A percentile compares a stretch with the other conserved stretches of the same genome.
Conservation (phyloP, 208 protist genomes). For the Leishmania martiniquensis region DNA sequence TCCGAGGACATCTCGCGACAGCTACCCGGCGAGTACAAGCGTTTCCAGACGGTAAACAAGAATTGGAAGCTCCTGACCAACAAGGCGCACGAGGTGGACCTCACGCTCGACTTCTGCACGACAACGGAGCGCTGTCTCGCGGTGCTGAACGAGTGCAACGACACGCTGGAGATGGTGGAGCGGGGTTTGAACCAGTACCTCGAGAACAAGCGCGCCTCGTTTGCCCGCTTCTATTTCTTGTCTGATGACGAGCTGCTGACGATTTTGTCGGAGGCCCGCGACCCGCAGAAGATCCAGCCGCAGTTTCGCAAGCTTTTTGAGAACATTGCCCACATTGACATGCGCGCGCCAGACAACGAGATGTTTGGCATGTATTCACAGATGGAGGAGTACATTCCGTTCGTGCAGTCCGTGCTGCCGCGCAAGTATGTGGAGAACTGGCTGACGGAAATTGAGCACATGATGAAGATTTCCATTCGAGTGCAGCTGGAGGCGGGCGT, state of each 20-base stretch:
- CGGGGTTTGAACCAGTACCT: constrained; percentile 97
- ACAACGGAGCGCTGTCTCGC: constrained; percentile 81
- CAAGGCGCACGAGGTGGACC: constrained; percentile 80
- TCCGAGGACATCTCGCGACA: constrained; percentile 97
- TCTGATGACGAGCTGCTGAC: constrained; percentile 94
- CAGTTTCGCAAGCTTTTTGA: constrained; percentile 97
- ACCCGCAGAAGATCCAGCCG: constrained; percentile 95
- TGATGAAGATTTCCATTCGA: constrained; percentile 95
- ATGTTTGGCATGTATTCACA: constrained; percentile 96
- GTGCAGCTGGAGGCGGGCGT: constrained; percentile 86
- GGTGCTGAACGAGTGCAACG: constrained; percentile 93
- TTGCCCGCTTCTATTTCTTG: constrained; percentile 95
- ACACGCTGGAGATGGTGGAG: constrained; percentile 96
- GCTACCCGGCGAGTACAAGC: constrained; percentile 93
- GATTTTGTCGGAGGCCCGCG: constrained; percentile 95
- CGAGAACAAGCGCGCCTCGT: constrained; percentile 95
- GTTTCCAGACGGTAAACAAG: constrained; percentile 94
- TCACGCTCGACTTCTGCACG: constrained; percentile 86
- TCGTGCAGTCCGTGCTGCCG: constrained; percentile 92
- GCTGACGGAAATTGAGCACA: constrained; percentile 96
- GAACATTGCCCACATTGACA: constrained; percentile 94
- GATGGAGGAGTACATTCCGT: constrained; percentile 96
- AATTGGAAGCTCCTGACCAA: constrained; percentile 94
- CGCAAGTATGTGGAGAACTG: constrained; percentile 97
- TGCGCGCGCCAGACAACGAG: constrained; percentile 86